phyloP scores from a whole-genome alignment of 2,329 filamentous ascomycete species.

The Penicillium sp. region DNA sequence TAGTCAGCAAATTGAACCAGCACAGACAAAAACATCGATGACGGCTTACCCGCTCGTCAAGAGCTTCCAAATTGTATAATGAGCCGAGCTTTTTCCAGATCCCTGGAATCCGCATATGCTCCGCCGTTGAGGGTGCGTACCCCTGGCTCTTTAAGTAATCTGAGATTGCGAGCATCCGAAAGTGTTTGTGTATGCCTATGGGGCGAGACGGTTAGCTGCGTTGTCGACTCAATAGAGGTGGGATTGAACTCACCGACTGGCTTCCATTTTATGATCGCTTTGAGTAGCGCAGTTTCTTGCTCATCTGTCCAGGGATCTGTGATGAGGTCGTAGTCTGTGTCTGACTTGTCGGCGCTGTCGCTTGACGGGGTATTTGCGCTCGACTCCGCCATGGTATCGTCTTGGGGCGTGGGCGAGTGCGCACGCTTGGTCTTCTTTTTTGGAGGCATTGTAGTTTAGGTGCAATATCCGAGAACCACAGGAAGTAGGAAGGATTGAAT shows the following conservation, averaged over 20 bases:
- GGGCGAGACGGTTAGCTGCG: slow-evolving; percentile 3
- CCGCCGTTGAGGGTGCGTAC: slow-evolving; percentile 61
- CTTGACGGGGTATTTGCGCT: slow-evolving; percentile 28
- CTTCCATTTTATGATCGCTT: slow-evolving; percentile 90
- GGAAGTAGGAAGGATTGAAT: background rate
- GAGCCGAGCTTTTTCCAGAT: slow-evolving; percentile 86
- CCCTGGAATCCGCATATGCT: slow-evolving; percentile 82
- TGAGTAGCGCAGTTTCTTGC: slow-evolving; percentile 88
- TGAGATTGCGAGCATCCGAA: slow-evolving; percentile 83
- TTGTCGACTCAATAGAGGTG: background rate
- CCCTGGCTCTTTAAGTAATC: slow-evolving; percentile 77
- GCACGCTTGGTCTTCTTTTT: slow-evolving; percentile 62
- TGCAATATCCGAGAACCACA: background rate
- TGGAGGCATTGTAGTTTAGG: slow-evolving; percentile 37
- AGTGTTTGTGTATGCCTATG: slow-evolving; percentile 85
- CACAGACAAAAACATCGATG: background rate
- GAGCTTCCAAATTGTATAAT: slow-evolving; percentile 79
- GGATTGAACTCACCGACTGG: slow-evolving; percentile 70
- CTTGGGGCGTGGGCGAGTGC: slow-evolving; percentile 28
- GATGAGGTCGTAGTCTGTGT: slow-evolving; percentile 48
- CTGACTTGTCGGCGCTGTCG: slow-evolving; percentile 32
- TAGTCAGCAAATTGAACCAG: slow-evolving; percentile 22
- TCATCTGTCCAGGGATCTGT: slow-evolving; percentile 90
- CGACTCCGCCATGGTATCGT: slow-evolving; percentile 28
- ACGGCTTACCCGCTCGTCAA: slow-evolving; percentile 75